Conservation (phyloP, 352 stramenopile genomes). For the Phytophthora pini region DNA sequence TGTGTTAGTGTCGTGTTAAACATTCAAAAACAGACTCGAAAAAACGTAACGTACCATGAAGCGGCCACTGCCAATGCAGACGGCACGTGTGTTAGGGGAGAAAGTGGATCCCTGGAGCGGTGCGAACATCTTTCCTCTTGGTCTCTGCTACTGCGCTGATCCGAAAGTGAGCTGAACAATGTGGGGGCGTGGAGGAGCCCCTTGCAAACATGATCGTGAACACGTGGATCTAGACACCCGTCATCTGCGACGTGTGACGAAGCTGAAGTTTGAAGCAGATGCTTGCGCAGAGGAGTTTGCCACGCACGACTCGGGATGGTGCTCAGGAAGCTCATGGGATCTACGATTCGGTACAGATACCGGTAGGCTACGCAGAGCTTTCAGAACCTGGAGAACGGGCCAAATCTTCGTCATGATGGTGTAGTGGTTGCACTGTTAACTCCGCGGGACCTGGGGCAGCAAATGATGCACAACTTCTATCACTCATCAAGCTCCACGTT, state of each 20-base stretch:
- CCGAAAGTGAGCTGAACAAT: slow-evolving; percentile 2
- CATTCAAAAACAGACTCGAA: neutral
- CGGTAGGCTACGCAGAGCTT: too few species aligned
- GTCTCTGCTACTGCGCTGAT: slow-evolving; percentile 1
- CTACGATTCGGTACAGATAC: too few species aligned
- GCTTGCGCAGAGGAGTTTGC: neutral
- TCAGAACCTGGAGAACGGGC: neutral
- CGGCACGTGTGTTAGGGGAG: slow-evolving; percentile 29
- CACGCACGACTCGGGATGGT: neutral
- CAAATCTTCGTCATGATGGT: slow-evolving; percentile 4
- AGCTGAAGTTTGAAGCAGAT: slow-evolving; percentile 26
- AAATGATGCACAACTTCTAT: slow-evolving; percentile 17
- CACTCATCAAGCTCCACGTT: slow-evolving; percentile 15
- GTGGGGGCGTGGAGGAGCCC: slow-evolving; percentile 4
- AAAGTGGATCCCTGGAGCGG: slow-evolving; percentile 20
- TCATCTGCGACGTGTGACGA: slow-evolving; percentile 17
- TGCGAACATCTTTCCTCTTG: slow-evolving; percentile 26
- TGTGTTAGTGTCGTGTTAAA: neutral
- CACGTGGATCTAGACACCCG: slow-evolving; percentile 9
- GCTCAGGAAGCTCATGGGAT: neutral
- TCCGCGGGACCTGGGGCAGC: neutral
- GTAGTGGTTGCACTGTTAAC: slow-evolving; percentile 19
- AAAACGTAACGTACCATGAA: slow-evolving; percentile 58
- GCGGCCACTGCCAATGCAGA: slow-evolving; percentile 81
- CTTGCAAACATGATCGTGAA: slow-evolving; percentile 8